Base-by-base conservation (phyloP, 2,329 filamentous ascomycete species). In the Fusarium liriodendri region DNA sequence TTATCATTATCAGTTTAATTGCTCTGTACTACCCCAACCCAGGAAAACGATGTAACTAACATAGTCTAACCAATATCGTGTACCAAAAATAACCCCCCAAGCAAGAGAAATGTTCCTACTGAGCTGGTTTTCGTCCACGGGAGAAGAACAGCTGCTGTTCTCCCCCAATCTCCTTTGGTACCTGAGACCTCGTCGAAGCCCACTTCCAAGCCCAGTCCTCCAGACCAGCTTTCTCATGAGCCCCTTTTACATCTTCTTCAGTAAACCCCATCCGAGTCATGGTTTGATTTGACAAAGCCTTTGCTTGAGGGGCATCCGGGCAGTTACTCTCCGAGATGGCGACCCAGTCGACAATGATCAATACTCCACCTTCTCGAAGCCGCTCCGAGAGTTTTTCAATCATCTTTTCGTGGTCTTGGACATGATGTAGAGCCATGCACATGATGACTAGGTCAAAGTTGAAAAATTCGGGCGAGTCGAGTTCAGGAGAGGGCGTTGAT, bases 341-440 rank as follows among this genome's bases (percentile, higher is more conserved):
- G 14, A 79, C 73, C 78, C 80, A 81, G 65, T 84, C 82, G 2
- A 83, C 64, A 5, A 83, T 76, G 32, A 83, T 69, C 11, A 84
- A 54, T 0, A 79, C 70, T 6, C 82, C 82, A 1, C 80, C 81
- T 1, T 75, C 73, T 11, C 66, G 66, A 4, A 84, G 69, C 5
- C 80, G 67, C 22, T 77, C 74, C 1, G 78, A 70, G 2, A 84
- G 78, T 8, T 73, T 76, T 0, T 50, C 20, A 3, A 83, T 63
- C 77, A 83, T 80, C 2, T 47, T 59, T 0, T 73, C 68, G 0
- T 77, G 72, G 35, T 83, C 75, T 5, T 78, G 71, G 10, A 84
- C 76, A 45, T 84, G 82, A 45, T 84, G 82, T 1, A 84, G 79
- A 0, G 83, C 81, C 77, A 83, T 77, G 14, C 77, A 79, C 64